Percentiles rank a stretch among this genome's conserved stretches.
Conservation (phyloP, 106 monocot species). For the Allium sativum region DNA sequence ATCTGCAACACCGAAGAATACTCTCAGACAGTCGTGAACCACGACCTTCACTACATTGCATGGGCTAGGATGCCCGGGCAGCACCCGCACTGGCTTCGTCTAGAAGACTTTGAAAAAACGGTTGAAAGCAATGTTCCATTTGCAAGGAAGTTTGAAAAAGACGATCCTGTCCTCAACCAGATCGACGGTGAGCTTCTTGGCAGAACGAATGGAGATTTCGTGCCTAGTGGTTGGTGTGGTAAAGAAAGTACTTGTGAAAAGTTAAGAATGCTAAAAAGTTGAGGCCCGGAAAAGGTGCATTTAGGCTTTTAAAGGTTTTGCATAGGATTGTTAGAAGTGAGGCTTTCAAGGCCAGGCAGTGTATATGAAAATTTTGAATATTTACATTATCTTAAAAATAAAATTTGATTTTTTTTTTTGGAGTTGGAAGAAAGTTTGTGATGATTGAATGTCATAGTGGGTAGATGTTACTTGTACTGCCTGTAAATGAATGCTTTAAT, state of each 20-base stretch:
- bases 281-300: conserved; percentile 33
- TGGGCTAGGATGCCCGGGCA: conserved; percentile 58
- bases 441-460: too few relatives aligned
- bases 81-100: conserved; percentile 35
- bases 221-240: conserved; percentile 44
- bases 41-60: conserved; percentile 56
- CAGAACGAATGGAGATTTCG: conserved; percentile 9
- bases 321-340: conserved; percentile 16
- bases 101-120: conserved; percentile 22
- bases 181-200: conserved; percentile 43
- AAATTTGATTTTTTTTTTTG: too few relatives aligned
- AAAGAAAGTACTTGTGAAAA: conserved; percentile 19
- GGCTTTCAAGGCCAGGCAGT: conserved; percentile 20
- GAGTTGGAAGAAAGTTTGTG: too few relatives aligned
- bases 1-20: conserved; percentile 47
- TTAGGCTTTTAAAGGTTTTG: conserved; percentile 27
- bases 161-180: conserved; percentile 30
- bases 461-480: too few relatives aligned
- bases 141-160: conserved; percentile 39
- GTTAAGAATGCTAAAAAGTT: conserved; percentile 14
- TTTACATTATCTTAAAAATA: too few relatives aligned
- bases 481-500: too few relatives aligned
- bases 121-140: conserved; percentile 50
- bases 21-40: conserved; percentile 34
- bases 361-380: too few relatives aligned